Base-by-base conservation (phyloP, 805 yeast species). In the Teunomyces panamensis region DNA sequence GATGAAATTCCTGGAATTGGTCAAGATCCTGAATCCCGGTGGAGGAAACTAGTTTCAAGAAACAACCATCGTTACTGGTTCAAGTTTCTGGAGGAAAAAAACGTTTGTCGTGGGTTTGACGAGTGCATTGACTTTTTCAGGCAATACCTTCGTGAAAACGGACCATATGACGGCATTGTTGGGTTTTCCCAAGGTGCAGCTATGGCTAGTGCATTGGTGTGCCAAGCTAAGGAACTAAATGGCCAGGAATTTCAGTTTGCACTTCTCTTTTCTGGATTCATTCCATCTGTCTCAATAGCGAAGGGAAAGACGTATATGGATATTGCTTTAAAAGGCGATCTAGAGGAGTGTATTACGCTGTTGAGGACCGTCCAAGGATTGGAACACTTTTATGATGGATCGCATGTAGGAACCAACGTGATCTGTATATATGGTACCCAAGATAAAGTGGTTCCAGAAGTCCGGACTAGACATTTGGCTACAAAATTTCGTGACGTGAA, bases 101-200 rank as follows among this genome's bases (percentile, higher is more conserved):
- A 51, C 6, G 51, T 24, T 10, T 63, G 68, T 45, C 45, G 51
- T 8, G 74, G 74, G 4, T 61, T 65, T 27, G 59, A 63, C 7
- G 60, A 59, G 16, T 52, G 73, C 0, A 45, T 68, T 24, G 45
- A 60, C 5, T 62, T 56, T 43, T 52, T 70, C 16, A 49, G 56
- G 27, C 46, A 60, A 1, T 57, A 71, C 47, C 62, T 73, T 34
- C 54, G 56, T 33, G 43, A 57, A 39, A 55, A 71, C 47, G 77
- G 77, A 7, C 77, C 77, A 0, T 72, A 66, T 52, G 68, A 69
- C 42, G 77, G 76, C 0, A 57, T 73, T 17, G 55, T 73, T 30
- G 77, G 77, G 3, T 73, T 71, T 46, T 67, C 73, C 24, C 77
- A 73, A 51, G 77, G 77, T 28, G 75, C 74, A 2, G 68, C 71